Percentiles rank a stretch among this genome's conserved stretches.
These are phyloP conservation scores for Salinomyces thailandicus DNA, from an alignment of 2,329 filamentous ascomycete genomes.

Conservation along the genomic window DNA sequence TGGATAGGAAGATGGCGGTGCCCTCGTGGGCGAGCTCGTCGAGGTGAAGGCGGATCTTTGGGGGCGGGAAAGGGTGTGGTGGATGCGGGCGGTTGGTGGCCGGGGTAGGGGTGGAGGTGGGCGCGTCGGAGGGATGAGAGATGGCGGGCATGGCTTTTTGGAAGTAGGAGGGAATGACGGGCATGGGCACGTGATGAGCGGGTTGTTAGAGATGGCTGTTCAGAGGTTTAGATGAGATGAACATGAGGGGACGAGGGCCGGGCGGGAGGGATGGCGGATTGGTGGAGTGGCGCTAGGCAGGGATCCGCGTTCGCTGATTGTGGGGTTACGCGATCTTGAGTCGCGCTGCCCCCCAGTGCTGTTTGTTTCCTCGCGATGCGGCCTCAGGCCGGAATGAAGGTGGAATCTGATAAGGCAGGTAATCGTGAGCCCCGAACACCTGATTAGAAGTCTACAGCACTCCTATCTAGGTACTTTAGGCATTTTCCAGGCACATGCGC, in stretches of 20 bases:
- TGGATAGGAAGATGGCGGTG: slow-evolving; percentile 54
- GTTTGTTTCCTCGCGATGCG: no score
- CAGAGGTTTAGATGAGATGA: no score
- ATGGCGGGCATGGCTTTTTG: slow-evolving; percentile 23
- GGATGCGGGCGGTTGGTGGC: slow-evolving; percentile 12
- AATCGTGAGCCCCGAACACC: no score
- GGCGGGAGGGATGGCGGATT: neutral
- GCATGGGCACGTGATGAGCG: slow-evolving; percentile 4
- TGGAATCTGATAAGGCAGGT: no score
- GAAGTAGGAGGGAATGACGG: slow-evolving; percentile 24
- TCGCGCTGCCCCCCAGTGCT: no score
- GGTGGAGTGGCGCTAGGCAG: neutral
- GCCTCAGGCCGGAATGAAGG: no score
- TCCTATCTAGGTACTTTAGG: no score
- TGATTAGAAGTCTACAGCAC: no score
- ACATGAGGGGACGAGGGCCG: no score
- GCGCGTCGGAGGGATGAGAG: slow-evolving; percentile 7
- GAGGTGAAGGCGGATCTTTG: slow-evolving; percentile 38
- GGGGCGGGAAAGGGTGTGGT: slow-evolving; percentile 28
- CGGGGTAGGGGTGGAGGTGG: slow-evolving; percentile 9
- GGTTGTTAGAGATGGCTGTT: neutral
- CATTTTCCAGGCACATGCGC: no score
- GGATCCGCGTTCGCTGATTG: neutral
- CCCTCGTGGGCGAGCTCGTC: slow-evolving; percentile 47
- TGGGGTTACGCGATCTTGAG: no score